Evolutionary conservation across 495 filamentous ascomycete species (phyloP).

Genomic region (Tuber microsphaerosporum): DNA sequence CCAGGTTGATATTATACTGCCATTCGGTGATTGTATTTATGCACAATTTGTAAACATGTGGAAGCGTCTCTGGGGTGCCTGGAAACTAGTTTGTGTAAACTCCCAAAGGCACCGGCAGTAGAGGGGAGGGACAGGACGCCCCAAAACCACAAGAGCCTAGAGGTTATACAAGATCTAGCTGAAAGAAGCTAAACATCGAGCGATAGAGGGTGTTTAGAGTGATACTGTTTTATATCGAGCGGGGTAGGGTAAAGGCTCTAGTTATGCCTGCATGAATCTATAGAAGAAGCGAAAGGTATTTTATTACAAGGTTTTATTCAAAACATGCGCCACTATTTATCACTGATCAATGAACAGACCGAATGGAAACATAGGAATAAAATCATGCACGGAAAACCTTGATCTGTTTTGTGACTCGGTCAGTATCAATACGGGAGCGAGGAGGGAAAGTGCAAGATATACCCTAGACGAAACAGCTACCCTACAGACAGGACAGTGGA

Average conservation of each 20-base stretch:
- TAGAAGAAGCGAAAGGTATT: constrained; percentile 3
- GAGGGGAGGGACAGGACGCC: neutral
- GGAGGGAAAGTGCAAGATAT: neutral
- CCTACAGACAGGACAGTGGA: constrained; percentile 35
- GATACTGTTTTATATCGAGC: neutral
- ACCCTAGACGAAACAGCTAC: constrained; percentile 25
- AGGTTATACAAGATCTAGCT: neutral
- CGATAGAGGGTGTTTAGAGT: neutral
- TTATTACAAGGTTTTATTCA: constrained; percentile 4
- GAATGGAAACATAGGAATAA: neutral
- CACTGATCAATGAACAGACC: neutral
- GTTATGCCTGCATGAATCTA: neutral
- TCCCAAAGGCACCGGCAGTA: neutral
- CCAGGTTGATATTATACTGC: neutral
- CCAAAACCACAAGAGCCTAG: neutral
- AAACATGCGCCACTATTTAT: constrained; percentile 4
- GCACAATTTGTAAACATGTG: neutral
- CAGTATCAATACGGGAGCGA: neutral
- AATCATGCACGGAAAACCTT: constrained; percentile 29
- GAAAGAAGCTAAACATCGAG: neutral
- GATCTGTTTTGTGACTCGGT: constrained; percentile 6
- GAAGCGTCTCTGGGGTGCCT: neutral
- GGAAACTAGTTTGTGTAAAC: neutral
- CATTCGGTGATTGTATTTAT: neutral
- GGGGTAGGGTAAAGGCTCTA: neutral